phyloP scores from a whole-genome alignment of 768 basidiomycete genomes.

The Omphalotus guepiniiformis region DNA sequence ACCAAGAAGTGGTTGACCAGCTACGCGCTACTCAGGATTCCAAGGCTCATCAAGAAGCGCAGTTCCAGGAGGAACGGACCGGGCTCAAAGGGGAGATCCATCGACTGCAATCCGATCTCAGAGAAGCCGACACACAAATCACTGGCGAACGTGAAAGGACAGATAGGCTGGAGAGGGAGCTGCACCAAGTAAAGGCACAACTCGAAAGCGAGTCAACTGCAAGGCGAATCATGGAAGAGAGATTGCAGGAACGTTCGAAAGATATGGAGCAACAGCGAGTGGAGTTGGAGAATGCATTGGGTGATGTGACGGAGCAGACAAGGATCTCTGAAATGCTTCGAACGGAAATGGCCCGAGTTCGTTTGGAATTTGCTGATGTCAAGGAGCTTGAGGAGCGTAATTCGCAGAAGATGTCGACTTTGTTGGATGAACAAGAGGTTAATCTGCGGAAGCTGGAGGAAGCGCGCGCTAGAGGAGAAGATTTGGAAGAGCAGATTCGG shows the following conservation, averaged over 20 bases:
- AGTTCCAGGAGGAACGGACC: constrained; percentile 55
- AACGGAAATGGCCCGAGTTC: constrained; percentile 59
- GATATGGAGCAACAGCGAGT: constrained; percentile 54
- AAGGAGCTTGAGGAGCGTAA: constrained; percentile 64
- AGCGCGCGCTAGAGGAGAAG: constrained; percentile 67
- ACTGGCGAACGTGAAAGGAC: constrained; percentile 47
- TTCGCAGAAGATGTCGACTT: constrained; percentile 52
- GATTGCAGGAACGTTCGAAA: constrained; percentile 51
- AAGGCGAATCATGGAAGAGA: constrained; percentile 59
- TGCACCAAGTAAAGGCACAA: constrained; percentile 58
- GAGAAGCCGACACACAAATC: constrained; percentile 32
- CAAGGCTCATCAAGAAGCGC: constrained; percentile 51
- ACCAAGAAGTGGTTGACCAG: constrained; percentile 68
- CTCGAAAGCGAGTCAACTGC: constrained; percentile 60
- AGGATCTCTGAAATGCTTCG: constrained; percentile 53
- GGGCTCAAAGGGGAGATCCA: constrained; percentile 53
- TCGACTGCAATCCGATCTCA: constrained; percentile 43
- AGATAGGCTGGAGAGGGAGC: constrained; percentile 58
- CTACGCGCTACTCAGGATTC: constrained; percentile 56
- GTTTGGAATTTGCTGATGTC: constrained; percentile 61
- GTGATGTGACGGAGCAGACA: constrained; percentile 67
- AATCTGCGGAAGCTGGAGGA: constrained; percentile 70
- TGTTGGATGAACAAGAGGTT: constrained; percentile 75
- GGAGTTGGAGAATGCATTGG: constrained; percentile 52
- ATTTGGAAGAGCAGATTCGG: constrained; percentile 72